phyloP scores from a whole-genome alignment of 2,329 filamentous ascomycete genomes.

The Zymoseptoria passerinii region DNA sequence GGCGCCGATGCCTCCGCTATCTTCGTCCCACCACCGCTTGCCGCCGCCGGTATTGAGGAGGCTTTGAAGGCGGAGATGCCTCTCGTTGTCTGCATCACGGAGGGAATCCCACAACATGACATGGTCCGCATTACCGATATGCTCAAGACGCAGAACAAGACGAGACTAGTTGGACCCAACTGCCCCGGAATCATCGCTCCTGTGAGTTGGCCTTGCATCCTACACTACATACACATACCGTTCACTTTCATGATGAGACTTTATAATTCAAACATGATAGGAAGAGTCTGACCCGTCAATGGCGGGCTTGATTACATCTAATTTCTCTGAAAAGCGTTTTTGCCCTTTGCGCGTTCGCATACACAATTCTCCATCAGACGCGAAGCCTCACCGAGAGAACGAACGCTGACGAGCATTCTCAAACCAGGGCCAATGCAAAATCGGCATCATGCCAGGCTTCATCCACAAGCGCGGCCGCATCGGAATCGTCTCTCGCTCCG shows the following conservation, averaged over 20 bases:
- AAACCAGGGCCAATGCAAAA: slow-evolving; percentile 88
- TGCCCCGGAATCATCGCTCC: slow-evolving; percentile 93
- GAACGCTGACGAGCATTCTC: slow-evolving; percentile 6
- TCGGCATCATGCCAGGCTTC: slow-evolving; percentile 99
- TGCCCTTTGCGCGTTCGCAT: slow-evolving; percentile 3
- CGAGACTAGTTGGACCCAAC: slow-evolving; percentile 91
- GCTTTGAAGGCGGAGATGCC: slow-evolving; percentile 88
- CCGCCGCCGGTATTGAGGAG: slow-evolving; percentile 93
- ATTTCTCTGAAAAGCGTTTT: slow-evolving; percentile 12
- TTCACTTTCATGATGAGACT: slow-evolving; percentile 17
- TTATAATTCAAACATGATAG: slow-evolving; percentile 29
- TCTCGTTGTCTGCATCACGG: slow-evolving; percentile 93
- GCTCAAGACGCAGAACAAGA: slow-evolving; percentile 95
- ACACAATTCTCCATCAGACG: not conserved
- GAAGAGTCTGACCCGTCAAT: slow-evolving; percentile 30
- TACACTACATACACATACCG: not conserved
- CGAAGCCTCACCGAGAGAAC: not conserved
- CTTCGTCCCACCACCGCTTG: slow-evolving; percentile 93
- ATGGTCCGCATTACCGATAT: slow-evolving; percentile 99
- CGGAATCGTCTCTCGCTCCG: slow-evolving; percentile 95
- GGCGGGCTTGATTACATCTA: slow-evolving; percentile 25
- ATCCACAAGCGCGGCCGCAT: slow-evolving; percentile 99
- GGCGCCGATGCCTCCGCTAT: slow-evolving; percentile 87
- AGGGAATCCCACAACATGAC: slow-evolving; percentile 96
- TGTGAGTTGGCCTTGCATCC: slow-evolving; percentile 36